These are phyloP conservation scores for Pulveroboletus ravenelii DNA, from an alignment of 768 basidiomycete genomes.

Conservation along the genomic window DNA sequence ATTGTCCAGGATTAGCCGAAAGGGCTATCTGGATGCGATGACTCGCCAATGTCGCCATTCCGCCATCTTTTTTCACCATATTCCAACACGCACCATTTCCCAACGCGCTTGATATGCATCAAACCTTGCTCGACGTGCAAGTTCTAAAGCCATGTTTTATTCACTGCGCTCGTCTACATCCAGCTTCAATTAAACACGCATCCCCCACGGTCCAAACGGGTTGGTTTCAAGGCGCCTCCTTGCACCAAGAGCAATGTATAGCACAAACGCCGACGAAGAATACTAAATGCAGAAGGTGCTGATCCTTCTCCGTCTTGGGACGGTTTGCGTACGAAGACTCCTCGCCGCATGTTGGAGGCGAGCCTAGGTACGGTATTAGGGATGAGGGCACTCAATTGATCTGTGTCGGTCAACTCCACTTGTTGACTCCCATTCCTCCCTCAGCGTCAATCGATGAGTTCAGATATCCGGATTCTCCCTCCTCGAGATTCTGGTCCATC, in stretches of 20 bases:
- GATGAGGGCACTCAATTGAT: not conserved
- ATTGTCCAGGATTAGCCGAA: not conserved
- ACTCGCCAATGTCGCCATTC: no score
- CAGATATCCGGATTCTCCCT: conserved; percentile 18
- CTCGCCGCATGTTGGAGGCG: conserved; percentile 14
- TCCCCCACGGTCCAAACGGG: not conserved
- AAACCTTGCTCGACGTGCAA: not conserved
- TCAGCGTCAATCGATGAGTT: conserved; percentile 7
- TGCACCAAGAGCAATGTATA: not conserved
- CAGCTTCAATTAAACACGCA: not conserved
- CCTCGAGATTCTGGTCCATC: conserved; percentile 11
- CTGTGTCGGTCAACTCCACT: not conserved
- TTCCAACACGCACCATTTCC: no score
- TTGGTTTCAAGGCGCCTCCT: not conserved
- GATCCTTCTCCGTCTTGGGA: conserved; percentile 13
- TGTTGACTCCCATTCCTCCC: not conserved
- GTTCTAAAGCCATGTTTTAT: no score
- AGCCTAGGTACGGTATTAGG: conserved; percentile 6
- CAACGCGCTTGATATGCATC: no score
- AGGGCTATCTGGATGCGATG: no score
- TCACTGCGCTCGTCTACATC: not conserved
- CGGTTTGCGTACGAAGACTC: not conserved
- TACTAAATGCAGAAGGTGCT: conserved; percentile 6
- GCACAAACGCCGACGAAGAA: not conserved
- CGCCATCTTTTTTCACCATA: no score